A percentile compares a stretch with the other conserved stretches of the same genome.
These are phyloP conservation scores for Lachancea mirantina DNA, from an alignment of 805 yeast genomes.

Conservation along the genomic window DNA sequence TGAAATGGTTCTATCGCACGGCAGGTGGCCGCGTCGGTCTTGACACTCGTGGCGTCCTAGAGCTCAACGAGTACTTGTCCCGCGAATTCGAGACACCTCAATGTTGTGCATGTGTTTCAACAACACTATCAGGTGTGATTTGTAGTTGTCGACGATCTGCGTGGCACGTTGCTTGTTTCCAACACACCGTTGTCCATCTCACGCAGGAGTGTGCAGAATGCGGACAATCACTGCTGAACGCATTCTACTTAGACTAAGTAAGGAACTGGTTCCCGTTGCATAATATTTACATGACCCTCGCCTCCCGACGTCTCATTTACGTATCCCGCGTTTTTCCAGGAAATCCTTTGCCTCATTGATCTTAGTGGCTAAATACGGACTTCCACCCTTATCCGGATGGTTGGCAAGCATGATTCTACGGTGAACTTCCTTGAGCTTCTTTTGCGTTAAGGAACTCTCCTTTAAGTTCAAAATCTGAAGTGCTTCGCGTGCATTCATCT, in stretches of 20 bases:
- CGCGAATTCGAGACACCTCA: conserved; percentile 13
- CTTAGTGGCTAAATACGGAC: conserved; percentile 82
- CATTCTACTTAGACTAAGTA: conserved; percentile 20
- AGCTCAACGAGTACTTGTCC: conserved; percentile 22
- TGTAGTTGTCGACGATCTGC: conserved; percentile 14
- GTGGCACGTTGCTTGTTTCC: conserved; percentile 30
- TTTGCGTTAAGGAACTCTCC: conserved; percentile 55
- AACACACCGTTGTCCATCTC: conserved; percentile 25
- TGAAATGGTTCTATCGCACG: conserved; percentile 26
- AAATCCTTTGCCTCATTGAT: conserved; percentile 82
- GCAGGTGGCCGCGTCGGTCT: conserved; percentile 20
- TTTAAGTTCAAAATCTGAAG: conserved; percentile 71
- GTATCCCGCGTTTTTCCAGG: conserved; percentile 27
- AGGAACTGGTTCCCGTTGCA: background rate
- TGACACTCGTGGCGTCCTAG: conserved; percentile 21
- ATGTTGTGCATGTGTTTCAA: conserved; percentile 19
- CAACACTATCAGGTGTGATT: conserved; percentile 22
- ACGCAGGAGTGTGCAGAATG: conserved; percentile 15
- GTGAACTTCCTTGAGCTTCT: conserved; percentile 74
- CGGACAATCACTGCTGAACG: conserved; percentile 14
- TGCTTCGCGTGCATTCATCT: conserved; percentile 87
- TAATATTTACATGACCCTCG: conserved; percentile 5
- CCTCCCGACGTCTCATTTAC: conserved; percentile 10
- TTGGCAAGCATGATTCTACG: conserved; percentile 83
- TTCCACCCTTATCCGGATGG: conserved; percentile 95